Evolutionary conservation across 1,284 basidiomycete genomes (phyloP).

Genomic region (Xerocomus cyaneibrunnescens): DNA sequence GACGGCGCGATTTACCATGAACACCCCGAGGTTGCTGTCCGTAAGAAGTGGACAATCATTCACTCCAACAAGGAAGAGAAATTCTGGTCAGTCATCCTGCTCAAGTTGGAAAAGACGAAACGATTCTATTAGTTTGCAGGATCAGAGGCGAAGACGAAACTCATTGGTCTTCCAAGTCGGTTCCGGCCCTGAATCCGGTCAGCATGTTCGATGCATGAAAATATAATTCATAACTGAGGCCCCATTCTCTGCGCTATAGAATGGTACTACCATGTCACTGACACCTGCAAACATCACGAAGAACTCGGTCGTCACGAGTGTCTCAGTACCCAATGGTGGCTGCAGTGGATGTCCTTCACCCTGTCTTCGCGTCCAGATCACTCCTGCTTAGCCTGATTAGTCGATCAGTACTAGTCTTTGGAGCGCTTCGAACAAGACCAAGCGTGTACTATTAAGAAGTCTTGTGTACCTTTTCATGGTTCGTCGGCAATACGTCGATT

Average conservation of each 20-base stretch:
- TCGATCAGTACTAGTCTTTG: neutral
- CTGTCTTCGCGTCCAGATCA: neutral
- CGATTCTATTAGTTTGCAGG: neutral
- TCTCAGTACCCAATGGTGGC: too few species aligned
- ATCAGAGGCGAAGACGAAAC: neutral
- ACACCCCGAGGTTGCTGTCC: fast-evolving
- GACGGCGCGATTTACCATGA: neutral
- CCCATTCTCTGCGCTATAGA: neutral
- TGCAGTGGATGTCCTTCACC: slow-evolving; percentile 5
- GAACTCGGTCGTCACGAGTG: too few species aligned
- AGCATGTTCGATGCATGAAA: neutral
- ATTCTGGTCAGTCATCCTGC: neutral
- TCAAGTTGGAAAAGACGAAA: too few species aligned
- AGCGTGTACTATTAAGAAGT: neutral
- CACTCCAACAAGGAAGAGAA: neutral
- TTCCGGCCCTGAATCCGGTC: neutral
- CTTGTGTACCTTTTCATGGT: too few species aligned
- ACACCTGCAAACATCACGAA: too few species aligned
- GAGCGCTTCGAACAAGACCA: neutral
- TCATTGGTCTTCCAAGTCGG: neutral
- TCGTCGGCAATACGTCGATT: too few species aligned
- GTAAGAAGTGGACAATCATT: neutral
- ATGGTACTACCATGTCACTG: too few species aligned
- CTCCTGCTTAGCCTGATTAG: neutral
- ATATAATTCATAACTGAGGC: neutral